Evolutionary conservation across 1,139 yeast species (phyloP).

Genomic region (Pichia sp.): DNA sequence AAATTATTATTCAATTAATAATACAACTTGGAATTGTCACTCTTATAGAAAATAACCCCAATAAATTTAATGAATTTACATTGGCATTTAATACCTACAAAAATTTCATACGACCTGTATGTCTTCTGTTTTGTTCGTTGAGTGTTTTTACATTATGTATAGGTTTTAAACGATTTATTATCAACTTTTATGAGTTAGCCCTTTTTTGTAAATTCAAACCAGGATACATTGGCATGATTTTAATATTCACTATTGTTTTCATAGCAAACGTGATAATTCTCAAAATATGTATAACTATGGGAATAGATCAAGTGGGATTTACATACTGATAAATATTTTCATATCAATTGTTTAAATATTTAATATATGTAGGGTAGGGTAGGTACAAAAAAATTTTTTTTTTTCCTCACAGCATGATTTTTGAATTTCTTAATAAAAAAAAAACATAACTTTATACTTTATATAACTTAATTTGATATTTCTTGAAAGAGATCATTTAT

Average conservation of each 20-base stretch:
- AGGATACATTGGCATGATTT: background rate
- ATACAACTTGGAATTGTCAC: background rate
- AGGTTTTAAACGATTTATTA: slow-evolving; percentile 6
- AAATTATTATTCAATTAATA: background rate
- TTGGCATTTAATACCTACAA: too few species aligned
- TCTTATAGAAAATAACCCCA: background rate
- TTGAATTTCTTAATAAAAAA: too few species aligned
- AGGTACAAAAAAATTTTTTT: too few species aligned
- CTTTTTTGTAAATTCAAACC: background rate
- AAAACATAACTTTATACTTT: too few species aligned
- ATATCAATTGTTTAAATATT: too few species aligned
- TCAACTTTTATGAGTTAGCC: slow-evolving; percentile 6
- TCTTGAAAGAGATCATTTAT: too few species aligned
- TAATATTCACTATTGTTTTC: background rate
- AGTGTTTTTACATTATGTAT: background rate
- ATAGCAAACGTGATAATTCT: background rate
- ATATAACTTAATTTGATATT: too few species aligned
- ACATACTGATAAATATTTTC: background rate
- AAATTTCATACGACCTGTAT: background rate
- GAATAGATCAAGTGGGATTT: background rate
- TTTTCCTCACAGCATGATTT: too few species aligned
- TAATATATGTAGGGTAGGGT: too few species aligned
- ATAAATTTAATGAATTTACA: too few species aligned
- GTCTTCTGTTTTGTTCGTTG: slow-evolving; percentile 3
- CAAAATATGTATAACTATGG: background rate